Percentiles rank a stretch among this genome's conserved stretches.
These are phyloP conservation scores for Pseudogymnoascus sp. DNA, from an alignment of 2,329 filamentous ascomycete species.

Conservation along the genomic window DNA sequence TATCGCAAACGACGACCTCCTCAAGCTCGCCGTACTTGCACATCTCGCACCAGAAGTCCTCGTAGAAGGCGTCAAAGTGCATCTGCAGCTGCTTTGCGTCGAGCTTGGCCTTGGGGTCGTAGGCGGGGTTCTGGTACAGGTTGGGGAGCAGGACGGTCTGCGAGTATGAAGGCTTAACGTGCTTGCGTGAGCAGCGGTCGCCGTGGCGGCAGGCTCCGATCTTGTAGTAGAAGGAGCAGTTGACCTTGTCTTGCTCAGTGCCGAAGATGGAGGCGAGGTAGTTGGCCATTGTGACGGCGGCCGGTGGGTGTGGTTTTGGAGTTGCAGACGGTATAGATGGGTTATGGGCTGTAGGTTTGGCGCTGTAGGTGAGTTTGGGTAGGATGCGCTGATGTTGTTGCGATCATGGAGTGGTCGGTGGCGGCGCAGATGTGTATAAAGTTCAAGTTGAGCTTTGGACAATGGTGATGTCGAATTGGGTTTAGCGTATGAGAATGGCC, in stretches of 20 bases:
- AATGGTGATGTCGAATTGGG: neutral
- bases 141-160: constrained; percentile 98
- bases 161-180: constrained; percentile 97
- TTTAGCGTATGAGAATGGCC: neutral
- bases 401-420: neutral
- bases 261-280: constrained; percentile 99
- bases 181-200: constrained; percentile 95
- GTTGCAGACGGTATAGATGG: neutral
- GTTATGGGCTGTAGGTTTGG: neutral
- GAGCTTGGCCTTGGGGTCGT: constrained; percentile 96
- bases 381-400: constrained; percentile 1
- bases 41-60: constrained; percentile 99
- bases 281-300: constrained; percentile 66
- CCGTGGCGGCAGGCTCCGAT: constrained; percentile 98
- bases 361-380: neutral
- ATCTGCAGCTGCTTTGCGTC: constrained; percentile 93
- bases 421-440: constrained; percentile 8
- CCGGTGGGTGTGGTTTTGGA: neutral
- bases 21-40: constrained; percentile 98
- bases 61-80: constrained; percentile 99
- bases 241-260: constrained; percentile 98
- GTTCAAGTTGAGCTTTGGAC: constrained; percentile 5
- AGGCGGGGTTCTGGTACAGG: constrained; percentile 97
- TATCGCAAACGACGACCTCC: constrained; percentile 97
- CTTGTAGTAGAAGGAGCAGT: constrained; percentile 99